Percentiles rank a stretch among this genome's conserved stretches.
Conservation (phyloP, 2,329 filamentous ascomycete genomes). For the Bertia moriformis region DNA sequence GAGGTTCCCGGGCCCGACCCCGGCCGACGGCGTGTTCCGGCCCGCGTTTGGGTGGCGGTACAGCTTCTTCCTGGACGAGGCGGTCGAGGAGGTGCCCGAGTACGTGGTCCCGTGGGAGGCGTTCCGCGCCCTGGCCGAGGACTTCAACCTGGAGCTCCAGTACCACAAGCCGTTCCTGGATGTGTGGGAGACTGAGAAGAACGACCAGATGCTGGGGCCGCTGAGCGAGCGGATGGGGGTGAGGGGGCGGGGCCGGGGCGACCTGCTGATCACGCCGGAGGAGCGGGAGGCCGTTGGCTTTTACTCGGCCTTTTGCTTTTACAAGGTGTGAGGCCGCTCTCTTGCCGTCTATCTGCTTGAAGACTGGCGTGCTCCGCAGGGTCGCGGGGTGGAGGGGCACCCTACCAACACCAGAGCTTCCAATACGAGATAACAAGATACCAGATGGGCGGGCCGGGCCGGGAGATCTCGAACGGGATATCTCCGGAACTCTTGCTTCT, state of each 20-base stretch:
- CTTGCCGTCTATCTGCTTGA: no score
- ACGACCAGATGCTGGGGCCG: constrained; percentile 65
- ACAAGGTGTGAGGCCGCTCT: constrained; percentile 56
- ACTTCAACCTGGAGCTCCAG: constrained; percentile 90
- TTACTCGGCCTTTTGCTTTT: constrained; percentile 92
- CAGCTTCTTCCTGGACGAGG: constrained; percentile 88
- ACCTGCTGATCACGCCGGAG: constrained; percentile 62
- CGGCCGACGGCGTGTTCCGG: constrained; percentile 76
- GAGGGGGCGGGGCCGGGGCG: constrained; percentile 52
- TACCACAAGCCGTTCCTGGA: constrained; percentile 85
- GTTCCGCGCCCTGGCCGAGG: constrained; percentile 85
- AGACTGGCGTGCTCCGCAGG: no score
- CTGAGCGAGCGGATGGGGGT: constrained; percentile 92
- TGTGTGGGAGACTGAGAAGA: constrained; percentile 82
- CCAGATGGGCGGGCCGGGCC: no score
- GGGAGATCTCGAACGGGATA: no score
- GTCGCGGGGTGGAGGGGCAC: no score
- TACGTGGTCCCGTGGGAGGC: constrained; percentile 98
- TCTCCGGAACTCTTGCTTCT: no score
- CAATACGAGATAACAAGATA: no score
- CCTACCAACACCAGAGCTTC: no score
- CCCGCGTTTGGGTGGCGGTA: constrained; percentile 97
- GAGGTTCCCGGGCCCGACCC: constrained; percentile 69
- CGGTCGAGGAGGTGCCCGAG: constrained; percentile 89
- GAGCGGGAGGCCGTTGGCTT: constrained; percentile 88